Evolutionary conservation across 768 basidiomycete species (phyloP).

Genomic region (Suillus alpinus): DNA sequence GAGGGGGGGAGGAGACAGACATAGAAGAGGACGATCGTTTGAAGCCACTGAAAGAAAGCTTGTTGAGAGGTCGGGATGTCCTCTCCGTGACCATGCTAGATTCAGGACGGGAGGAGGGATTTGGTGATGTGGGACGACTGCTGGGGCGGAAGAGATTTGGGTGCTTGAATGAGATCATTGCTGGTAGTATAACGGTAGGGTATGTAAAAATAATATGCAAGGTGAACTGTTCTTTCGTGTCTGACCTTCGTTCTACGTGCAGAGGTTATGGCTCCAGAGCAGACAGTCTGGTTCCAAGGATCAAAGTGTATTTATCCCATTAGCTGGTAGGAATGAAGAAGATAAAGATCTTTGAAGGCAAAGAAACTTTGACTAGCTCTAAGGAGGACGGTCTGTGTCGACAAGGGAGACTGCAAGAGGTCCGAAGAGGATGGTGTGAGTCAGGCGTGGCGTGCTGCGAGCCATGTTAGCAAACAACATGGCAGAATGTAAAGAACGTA

Average conservation of each 20-base stretch:
- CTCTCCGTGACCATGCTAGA: conserved; percentile 41
- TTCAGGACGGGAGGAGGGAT: conserved; percentile 34
- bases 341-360: conserved; percentile 10
- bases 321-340: conserved; percentile 13
- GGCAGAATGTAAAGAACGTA: conserved; percentile 8
- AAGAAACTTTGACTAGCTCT: conserved; percentile 35
- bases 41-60: conserved; percentile 58
- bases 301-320: conserved; percentile 43
- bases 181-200: conserved; percentile 12
- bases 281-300: conserved; percentile 40
- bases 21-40: conserved; percentile 50
- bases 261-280: conserved; percentile 21
- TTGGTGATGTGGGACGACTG: conserved; percentile 63
- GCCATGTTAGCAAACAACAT: not conserved
- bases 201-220: conserved; percentile 9
- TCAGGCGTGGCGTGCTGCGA: conserved; percentile 28
- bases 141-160: conserved; percentile 64
- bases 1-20: conserved; percentile 27
- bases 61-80: conserved; percentile 50
- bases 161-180: conserved; percentile 64
- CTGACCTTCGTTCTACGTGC: conserved; percentile 1
- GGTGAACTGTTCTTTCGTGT: not conserved
- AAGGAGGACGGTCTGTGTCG: conserved; percentile 80
- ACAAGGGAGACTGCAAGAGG: conserved; percentile 58
- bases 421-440: conserved; percentile 56